These are phyloP conservation scores for Meripilus lineatus DNA, from an alignment of 1,284 basidiomycete genomes.

Conservation along the genomic window DNA sequence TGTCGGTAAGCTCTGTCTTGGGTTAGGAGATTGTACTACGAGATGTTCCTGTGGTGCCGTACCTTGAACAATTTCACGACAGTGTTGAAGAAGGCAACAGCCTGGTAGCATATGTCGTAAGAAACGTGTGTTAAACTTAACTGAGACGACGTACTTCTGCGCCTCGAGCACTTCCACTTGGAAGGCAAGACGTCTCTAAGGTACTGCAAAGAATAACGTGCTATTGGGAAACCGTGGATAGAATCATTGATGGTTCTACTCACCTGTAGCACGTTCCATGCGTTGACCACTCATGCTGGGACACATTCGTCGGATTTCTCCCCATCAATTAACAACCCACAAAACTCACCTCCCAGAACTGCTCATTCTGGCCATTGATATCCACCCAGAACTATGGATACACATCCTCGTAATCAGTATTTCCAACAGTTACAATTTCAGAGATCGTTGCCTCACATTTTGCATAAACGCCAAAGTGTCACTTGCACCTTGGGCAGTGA, in stretches of 20 bases:
- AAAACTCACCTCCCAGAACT: slow-evolving; percentile 62
- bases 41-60: slow-evolving; percentile 9
- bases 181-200: slow-evolving; percentile 54
- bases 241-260: not conserved
- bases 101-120: slow-evolving; percentile 33
- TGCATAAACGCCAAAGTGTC: slow-evolving; percentile 68
- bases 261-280: slow-evolving; percentile 78
- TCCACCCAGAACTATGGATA: slow-evolving; percentile 57
- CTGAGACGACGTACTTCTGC: slow-evolving; percentile 40
- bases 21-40: not conserved
- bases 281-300: slow-evolving; percentile 60
- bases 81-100: slow-evolving; percentile 69
- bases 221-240: not conserved
- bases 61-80: slow-evolving; percentile 64
- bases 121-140: slow-evolving; percentile 5
- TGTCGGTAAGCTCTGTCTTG: slow-evolving; percentile 57
- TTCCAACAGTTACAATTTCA: too few species aligned
- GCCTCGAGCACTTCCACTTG: slow-evolving; percentile 49
- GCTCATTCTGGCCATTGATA: slow-evolving; percentile 53
- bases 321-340: not conserved
- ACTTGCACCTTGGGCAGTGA: slow-evolving; percentile 52
- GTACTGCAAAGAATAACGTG: slow-evolving; percentile 38
- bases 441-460: slow-evolving; percentile 28
- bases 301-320: slow-evolving; percentile 6
- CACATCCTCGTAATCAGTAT: too few species aligned